Conservation (phyloP, 1,284 basidiomycete species). For the Somion occarium region DNA sequence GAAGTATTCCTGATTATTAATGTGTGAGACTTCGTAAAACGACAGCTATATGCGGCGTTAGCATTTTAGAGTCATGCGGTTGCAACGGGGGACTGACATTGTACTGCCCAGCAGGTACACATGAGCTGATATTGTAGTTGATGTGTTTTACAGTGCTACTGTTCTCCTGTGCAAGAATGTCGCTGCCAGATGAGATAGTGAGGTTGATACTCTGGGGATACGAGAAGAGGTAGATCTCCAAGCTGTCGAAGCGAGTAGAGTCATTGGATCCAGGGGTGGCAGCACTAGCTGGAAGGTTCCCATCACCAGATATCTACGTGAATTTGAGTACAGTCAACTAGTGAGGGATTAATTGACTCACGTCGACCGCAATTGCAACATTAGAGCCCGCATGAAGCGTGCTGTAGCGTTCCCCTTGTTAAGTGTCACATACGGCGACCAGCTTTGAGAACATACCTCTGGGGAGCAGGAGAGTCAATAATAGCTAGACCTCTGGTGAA, state of each 20-base stretch:
- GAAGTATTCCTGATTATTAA: slow-evolving; percentile 34
- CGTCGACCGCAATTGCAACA: slow-evolving; percentile 42
- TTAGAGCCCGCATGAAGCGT: slow-evolving; percentile 31
- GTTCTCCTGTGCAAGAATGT: slow-evolving; percentile 34
- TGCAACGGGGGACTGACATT: slow-evolving; percentile 44
- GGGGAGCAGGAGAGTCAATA: slow-evolving; percentile 40
- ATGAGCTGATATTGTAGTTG: slow-evolving; percentile 39
- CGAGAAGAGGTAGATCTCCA: slow-evolving; percentile 48
- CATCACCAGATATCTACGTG: slow-evolving; percentile 43
- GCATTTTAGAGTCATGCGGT: too few species aligned
- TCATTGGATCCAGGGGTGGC: slow-evolving; percentile 34
- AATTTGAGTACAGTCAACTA: background rate
- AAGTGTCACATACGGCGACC: background rate
- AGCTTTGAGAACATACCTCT: slow-evolving; percentile 30
- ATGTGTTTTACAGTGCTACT: slow-evolving; percentile 46
- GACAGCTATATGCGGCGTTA: slow-evolving; percentile 41
- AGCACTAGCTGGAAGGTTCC: slow-evolving; percentile 35
- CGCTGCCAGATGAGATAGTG: slow-evolving; percentile 37
- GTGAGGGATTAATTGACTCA: slow-evolving; percentile 16
- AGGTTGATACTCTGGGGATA: slow-evolving; percentile 37
- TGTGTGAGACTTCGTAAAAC: slow-evolving; percentile 42
- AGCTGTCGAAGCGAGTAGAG: slow-evolving; percentile 37
- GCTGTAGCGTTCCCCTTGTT: too few species aligned
- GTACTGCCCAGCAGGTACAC: slow-evolving; percentile 41
- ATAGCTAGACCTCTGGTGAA: slow-evolving; percentile 48